Percentiles rank a stretch among this genome's conserved stretches.
Evolutionary conservation across 2,329 filamentous ascomycete genomes (phyloP).

Genomic region (Samsoniella hepiali): DNA sequence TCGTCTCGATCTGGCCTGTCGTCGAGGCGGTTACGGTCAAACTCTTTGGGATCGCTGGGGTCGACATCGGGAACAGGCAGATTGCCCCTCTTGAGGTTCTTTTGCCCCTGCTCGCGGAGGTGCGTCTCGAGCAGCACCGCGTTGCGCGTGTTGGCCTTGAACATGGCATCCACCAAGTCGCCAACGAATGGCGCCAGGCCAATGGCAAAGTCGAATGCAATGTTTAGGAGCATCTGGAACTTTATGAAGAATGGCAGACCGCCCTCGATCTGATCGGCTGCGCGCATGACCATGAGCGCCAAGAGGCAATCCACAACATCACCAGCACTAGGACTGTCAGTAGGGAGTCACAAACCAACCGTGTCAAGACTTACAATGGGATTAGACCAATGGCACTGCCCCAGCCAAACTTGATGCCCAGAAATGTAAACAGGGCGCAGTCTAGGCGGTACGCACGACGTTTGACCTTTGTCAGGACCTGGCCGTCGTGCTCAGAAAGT

Average conservation of each 20-base stretch:
- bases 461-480: constrained; percentile 82
- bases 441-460: constrained; percentile 82
- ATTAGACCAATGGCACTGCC: constrained; percentile 79
- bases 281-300: constrained; percentile 70
- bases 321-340: constrained; percentile 55
- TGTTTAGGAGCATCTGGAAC: constrained; percentile 75
- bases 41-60: constrained; percentile 52
- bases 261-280: constrained; percentile 71
- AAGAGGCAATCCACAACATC: constrained; percentile 72
- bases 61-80: constrained; percentile 46
- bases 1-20: constrained; percentile 1
- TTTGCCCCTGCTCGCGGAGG: constrained; percentile 65
- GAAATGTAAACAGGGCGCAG: constrained; percentile 75
- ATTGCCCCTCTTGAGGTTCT: constrained; percentile 47
- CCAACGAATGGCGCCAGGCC: constrained; percentile 73
- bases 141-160: constrained; percentile 75
- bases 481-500: constrained; percentile 76
- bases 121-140: constrained; percentile 65
- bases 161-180: constrained; percentile 69
- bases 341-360: neutral
- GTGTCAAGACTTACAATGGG: constrained; percentile 61
- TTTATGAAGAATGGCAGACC: constrained; percentile 63
- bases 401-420: constrained; percentile 86
- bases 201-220: constrained; percentile 68
- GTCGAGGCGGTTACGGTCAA: constrained; percentile 36